Percentiles rank a stretch among this genome's conserved stretches.
These are phyloP conservation scores for Diaporthe aspalathi DNA, from an alignment of 2,329 filamentous ascomycete species.

Conservation along the genomic window DNA sequence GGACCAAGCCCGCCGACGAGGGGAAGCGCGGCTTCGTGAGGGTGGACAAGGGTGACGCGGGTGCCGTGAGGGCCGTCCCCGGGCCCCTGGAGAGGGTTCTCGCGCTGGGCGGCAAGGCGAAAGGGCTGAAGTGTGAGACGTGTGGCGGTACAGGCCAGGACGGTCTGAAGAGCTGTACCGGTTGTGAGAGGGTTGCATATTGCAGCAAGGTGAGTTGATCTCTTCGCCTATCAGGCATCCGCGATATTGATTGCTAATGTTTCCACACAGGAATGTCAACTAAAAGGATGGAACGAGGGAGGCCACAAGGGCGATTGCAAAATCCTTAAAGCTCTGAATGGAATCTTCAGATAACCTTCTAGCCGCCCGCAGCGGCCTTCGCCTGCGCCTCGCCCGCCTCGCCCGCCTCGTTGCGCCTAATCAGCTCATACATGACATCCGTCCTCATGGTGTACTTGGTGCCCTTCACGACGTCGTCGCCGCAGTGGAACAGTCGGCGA, in stretches of 20 bases:
- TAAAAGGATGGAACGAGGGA: conserved; percentile 54
- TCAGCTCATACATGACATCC: conserved; percentile 37
- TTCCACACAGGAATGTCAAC: conserved; percentile 54
- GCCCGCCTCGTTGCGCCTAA: not conserved
- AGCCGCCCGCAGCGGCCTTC: not conserved
- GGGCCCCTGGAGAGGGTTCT: conserved; percentile 47
- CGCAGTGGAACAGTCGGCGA: conserved; percentile 61
- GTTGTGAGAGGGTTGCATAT: conserved; percentile 57
- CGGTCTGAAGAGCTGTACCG: conserved; percentile 54
- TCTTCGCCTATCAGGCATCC: not conserved
- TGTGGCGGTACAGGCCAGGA: conserved; percentile 46
- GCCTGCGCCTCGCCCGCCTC: not conserved
- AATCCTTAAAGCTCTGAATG: conserved; percentile 52
- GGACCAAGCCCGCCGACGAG: conserved; percentile 49
- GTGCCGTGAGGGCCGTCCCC: conserved; percentile 50
- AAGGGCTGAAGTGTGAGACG: conserved; percentile 43
- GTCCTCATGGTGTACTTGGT: conserved; percentile 60
- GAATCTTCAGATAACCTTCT: conserved; percentile 47
- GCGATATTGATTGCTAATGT: conserved; percentile 26
- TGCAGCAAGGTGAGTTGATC: conserved; percentile 56
- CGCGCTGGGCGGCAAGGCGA: conserved; percentile 43
- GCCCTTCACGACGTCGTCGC: conserved; percentile 62
- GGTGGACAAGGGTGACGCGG: conserved; percentile 49
- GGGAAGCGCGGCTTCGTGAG: conserved; percentile 54
- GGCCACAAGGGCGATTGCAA: conserved; percentile 59